Evolutionary conservation across 495 filamentous ascomycete species (phyloP), one percentile per base, ranked within the genome.

Genomic region (Daldinia grandis): DNA sequence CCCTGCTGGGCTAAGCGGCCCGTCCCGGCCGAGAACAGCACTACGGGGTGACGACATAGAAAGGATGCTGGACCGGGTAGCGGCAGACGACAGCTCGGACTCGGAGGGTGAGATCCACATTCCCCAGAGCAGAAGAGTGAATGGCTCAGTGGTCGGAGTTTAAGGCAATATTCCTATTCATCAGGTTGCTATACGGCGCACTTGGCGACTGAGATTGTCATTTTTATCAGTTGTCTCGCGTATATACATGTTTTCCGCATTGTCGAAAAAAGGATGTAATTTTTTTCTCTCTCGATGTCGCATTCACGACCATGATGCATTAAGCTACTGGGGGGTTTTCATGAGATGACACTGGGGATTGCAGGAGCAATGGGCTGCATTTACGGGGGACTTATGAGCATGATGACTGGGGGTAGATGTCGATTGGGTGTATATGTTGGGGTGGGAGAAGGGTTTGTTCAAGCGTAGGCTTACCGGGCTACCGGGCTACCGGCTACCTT

Each of bases 31-130:
- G 19, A 78, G 81, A 51, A 77, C 75, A 0, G 69, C 69, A 3
- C 50, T 84, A 25, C 74, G 74, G 1, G 82, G 81, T 12, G 80
- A 80, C 17, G 83, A 85, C 4, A 80, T 84, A 44, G 82, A 85
- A 38, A 68, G 80, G 19, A 82, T 85, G 81, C 73, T 85, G 33
- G 82, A 84, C 37, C 74, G 76, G 12, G 82, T 74, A 2, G 78
- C 72, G 7, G 80, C 78, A 5, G 79, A 76, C 27, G 79, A 79
- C 25, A 82, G 81, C 40, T 83, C 82, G 9, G 83, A 85, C 57
- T 84, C 82, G 6, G 83, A 85, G 12, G 78, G 78, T 12, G 83
- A 85, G 66, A 85, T 85, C 62, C 77, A 79, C 50, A 73, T 84
- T 19, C 80, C 82, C 4, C 63, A 63, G 12, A 72, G 56, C n/a